Evolutionary conservation across 2,329 filamentous ascomycete genomes (phyloP).

Genomic region (Ascochyta lentis): DNA sequence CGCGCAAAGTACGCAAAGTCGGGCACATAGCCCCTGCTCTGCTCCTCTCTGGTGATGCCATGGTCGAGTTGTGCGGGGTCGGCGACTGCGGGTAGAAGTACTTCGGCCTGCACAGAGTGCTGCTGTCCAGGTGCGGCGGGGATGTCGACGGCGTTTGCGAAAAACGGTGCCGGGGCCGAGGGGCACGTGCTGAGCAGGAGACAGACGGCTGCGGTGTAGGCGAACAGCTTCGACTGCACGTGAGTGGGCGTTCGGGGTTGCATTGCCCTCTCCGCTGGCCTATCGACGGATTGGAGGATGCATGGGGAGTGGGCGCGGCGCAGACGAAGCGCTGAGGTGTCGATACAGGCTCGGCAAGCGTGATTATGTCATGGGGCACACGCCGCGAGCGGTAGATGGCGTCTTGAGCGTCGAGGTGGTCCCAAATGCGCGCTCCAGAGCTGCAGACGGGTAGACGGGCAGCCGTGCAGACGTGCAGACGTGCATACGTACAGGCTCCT

Average conservation of each 20-base stretch:
- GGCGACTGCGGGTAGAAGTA: slow-evolving; percentile 51
- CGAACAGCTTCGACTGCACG: slow-evolving; percentile 74
- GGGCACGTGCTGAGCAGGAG: slow-evolving; percentile 68
- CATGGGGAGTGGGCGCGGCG: slow-evolving; percentile 26
- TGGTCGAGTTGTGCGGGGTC: slow-evolving; percentile 49
- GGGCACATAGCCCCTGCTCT: slow-evolving; percentile 60
- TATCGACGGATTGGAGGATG: slow-evolving; percentile 26
- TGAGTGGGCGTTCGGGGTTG: slow-evolving; percentile 65
- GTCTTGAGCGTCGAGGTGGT: not conserved
- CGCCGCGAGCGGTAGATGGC: not conserved
- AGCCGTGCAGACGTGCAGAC: no score
- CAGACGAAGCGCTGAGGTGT: slow-evolving; percentile 24
- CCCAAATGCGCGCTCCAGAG: not conserved
- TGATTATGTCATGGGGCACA: slow-evolving; percentile 10
- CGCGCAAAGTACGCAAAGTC: slow-evolving; percentile 68
- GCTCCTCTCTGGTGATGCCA: slow-evolving; percentile 40
- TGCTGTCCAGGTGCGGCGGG: slow-evolving; percentile 23
- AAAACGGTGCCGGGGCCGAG: slow-evolving; percentile 61
- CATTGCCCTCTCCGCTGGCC: slow-evolving; percentile 42
- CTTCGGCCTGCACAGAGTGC: slow-evolving; percentile 18
- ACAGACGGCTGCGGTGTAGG: slow-evolving; percentile 67
- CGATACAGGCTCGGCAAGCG: slow-evolving; percentile 10
- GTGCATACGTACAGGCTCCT: not conserved
- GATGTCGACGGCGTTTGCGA: slow-evolving; percentile 67
- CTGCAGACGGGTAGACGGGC: no score